Evolutionary conservation across 805 yeast genomes (phyloP).

Genomic region (Candida insectalens): DNA sequence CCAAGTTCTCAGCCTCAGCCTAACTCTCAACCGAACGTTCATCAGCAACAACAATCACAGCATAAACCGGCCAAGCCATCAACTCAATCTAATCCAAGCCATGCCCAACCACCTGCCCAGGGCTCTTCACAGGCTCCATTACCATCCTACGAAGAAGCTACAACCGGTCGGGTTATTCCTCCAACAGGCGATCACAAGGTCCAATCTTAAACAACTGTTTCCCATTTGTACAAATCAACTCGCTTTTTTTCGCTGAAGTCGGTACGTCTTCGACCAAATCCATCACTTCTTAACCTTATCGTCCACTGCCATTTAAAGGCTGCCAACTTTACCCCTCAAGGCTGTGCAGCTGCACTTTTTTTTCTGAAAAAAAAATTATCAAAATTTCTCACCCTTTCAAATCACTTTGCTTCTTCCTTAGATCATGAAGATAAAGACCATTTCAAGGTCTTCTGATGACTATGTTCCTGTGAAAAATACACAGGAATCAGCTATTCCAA

Average conservation of each 20-base stretch:
- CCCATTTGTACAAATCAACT: neutral
- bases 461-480: slow-evolving; percentile 89
- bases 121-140: neutral
- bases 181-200: slow-evolving; percentile 7
- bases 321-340: neutral
- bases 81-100: too few relatives aligned
- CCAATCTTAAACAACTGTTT: slow-evolving; percentile 3
- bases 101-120: neutral
- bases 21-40: neutral
- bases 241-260: neutral
- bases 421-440: slow-evolving; percentile 77
- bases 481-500: slow-evolving; percentile 77
- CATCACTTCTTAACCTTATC: neutral
- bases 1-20: too few relatives aligned
- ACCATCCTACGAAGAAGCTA: slow-evolving; percentile 3
- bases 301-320: neutral
- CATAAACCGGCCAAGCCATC: neutral
- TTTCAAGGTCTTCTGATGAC: slow-evolving; percentile 80
- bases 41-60: neutral
- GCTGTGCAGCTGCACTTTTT: neutral
- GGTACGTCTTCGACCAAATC: neutral
- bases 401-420: slow-evolving; percentile 1
- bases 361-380: neutral
- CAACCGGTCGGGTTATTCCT: slow-evolving; percentile 1
- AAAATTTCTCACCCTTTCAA: slow-evolving; percentile 3